These are phyloP conservation scores for Pleurotus tuber-regium DNA, from an alignment of 768 basidiomycete genomes.

Conservation along the genomic window DNA sequence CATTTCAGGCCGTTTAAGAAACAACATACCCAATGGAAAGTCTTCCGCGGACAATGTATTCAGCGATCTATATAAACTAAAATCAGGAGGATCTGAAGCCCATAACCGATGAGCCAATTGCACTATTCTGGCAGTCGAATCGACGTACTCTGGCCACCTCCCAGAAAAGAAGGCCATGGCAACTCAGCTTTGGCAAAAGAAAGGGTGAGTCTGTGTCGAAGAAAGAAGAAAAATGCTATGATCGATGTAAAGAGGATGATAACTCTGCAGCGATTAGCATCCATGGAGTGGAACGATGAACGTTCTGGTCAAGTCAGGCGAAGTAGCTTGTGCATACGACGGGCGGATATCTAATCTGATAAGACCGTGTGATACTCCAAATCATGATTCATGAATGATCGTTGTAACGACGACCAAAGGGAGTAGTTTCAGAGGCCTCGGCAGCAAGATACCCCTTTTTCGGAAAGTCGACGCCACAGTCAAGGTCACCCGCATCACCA, in stretches of 20 bases:
- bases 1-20: neutral
- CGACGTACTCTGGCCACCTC: neutral
- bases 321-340: neutral
- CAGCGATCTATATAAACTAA: slow-evolving; percentile 45
- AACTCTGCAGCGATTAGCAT: neutral
- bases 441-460: too few relatives aligned
- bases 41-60: slow-evolving; percentile 42
- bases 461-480: too few relatives aligned
- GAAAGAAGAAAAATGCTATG: neutral
- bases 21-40: slow-evolving; percentile 53
- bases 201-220: neutral
- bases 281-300: neutral
- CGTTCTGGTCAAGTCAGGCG: neutral
- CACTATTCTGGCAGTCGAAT: neutral
- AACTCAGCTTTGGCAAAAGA: neutral
- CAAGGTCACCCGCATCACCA: too few relatives aligned
- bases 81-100: slow-evolving; percentile 47
- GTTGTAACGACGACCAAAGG: too few relatives aligned
- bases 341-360: neutral
- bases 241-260: neutral
- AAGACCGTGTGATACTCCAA: too few relatives aligned
- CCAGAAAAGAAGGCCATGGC: neutral
- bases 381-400: too few relatives aligned
- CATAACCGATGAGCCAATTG: neutral
- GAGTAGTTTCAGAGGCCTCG: too few relatives aligned